phyloP scores from a whole-genome alignment of 768 basidiomycete species.

The Lactifluus subvellereus region DNA sequence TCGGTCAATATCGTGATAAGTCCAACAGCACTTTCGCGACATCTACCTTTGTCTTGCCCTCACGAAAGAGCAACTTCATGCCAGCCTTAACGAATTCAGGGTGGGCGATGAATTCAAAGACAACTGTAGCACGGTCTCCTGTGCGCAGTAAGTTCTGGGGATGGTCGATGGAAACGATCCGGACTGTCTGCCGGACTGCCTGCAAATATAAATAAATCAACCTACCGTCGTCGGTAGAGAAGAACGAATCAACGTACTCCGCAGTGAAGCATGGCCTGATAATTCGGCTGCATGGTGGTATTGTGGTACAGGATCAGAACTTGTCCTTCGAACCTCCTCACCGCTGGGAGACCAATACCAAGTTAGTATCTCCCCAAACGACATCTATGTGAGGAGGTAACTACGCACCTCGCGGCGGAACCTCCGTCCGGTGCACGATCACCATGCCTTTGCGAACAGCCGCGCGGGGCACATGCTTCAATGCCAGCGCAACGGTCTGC shows the following conservation, averaged over 20 bases:
- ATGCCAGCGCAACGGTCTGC: conserved; percentile 88
- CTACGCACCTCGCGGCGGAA: conserved; percentile 62
- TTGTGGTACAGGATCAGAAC: conserved; percentile 92
- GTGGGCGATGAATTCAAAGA: conserved; percentile 89
- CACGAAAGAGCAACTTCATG: conserved; percentile 88
- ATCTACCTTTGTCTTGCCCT: conserved; percentile 89
- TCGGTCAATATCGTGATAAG: background rate
- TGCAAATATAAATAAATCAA: conserved; percentile 29
- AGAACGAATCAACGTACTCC: conserved; percentile 46
- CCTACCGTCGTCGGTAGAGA: conserved; percentile 4
- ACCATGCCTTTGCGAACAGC: conserved; percentile 95
- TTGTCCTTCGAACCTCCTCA: conserved; percentile 86
- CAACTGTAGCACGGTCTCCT: conserved; percentile 91
- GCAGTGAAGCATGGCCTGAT: conserved; percentile 95
- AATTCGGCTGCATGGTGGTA: conserved; percentile 87
- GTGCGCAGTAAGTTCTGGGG: conserved; percentile 86
- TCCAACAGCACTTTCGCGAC: background rate
- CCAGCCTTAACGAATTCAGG: conserved; percentile 91
- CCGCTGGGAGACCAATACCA: conserved; percentile 41
- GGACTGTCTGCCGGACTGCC: conserved; percentile 89
- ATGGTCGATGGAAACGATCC: conserved; percentile 86
- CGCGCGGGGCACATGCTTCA: conserved; percentile 80
- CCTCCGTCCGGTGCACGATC: conserved; percentile 72
- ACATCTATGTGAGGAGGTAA: background rate
- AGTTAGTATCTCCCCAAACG: background rate